Conservation (phyloP, 2,329 filamentous ascomycete genomes). For the Botrytis fragariae region DNA sequence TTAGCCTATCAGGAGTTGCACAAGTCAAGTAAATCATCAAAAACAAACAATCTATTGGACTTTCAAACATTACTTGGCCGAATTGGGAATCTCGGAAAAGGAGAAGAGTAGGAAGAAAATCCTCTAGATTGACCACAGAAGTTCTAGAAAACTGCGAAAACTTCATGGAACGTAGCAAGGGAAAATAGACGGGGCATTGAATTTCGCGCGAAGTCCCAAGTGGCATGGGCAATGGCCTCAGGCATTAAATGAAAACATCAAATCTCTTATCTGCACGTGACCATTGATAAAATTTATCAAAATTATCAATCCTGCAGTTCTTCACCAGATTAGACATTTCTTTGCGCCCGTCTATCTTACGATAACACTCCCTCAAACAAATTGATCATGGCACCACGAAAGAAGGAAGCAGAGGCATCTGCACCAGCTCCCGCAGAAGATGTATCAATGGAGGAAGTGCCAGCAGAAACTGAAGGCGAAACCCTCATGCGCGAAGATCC, state of each 20-base stretch:
- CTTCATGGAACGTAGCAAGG: too few relatives aligned
- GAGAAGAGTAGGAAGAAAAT: background rate
- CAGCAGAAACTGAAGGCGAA: constrained; percentile 19
- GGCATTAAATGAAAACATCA: background rate
- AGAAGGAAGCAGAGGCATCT: constrained; percentile 24
- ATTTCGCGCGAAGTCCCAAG: background rate
- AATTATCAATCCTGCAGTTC: constrained; percentile 11
- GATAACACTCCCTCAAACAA: background rate
- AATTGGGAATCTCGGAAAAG: background rate
- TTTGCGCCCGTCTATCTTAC: constrained; percentile 19
- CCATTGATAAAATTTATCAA: constrained; percentile 14
- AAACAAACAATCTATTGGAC: constrained; percentile 7
- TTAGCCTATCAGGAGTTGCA: constrained; percentile 4
- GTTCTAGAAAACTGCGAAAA: background rate
- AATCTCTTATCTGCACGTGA: constrained; percentile 16
- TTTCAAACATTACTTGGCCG: background rate
- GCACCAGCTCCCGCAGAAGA: constrained; percentile 28
- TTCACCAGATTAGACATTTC: background rate
- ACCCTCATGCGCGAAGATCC: constrained; percentile 18
- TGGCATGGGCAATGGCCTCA: background rate
- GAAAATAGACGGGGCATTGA: background rate
- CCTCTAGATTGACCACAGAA: background rate
- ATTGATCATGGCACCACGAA: constrained; percentile 31
- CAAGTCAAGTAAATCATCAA: background rate
- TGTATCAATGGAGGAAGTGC: constrained; percentile 33